These are phyloP conservation scores for Colletotrichum sojae DNA, from an alignment of 2,329 filamentous ascomycete species.

Conservation along the genomic window DNA sequence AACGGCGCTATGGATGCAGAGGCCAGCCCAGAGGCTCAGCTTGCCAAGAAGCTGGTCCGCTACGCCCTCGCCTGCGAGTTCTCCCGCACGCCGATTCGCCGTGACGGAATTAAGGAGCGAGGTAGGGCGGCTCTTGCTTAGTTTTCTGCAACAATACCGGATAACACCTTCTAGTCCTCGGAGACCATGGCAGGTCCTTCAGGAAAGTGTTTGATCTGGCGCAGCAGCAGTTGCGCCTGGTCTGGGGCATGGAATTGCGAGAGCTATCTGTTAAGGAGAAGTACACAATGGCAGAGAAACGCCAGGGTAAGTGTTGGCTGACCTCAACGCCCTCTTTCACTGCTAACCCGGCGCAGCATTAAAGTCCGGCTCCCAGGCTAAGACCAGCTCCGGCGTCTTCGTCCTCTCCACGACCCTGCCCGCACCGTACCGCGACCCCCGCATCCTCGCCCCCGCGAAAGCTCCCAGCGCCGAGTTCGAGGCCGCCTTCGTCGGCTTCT, in stretches of 20 bases:
- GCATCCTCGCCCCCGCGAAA: conserved; percentile 77
- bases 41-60: conserved; percentile 77
- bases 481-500: conserved; percentile 85
- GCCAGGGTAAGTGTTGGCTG: conserved; percentile 71
- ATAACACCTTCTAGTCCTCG: conserved; percentile 70
- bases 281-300: conserved; percentile 81
- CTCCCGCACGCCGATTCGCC: conserved; percentile 70
- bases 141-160: not conserved
- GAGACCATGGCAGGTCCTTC: conserved; percentile 78
- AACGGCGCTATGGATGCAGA: conserved; percentile 53
- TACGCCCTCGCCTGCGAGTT: conserved; percentile 78
- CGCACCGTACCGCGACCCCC: conserved; percentile 72
- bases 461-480: conserved; percentile 78
- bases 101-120: conserved; percentile 75
- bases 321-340: not conserved
- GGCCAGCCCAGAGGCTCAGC: conserved; percentile 61
- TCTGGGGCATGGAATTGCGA: conserved; percentile 94
- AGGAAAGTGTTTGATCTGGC: conserved; percentile 82
- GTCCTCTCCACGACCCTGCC: conserved; percentile 84
- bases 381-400: conserved; percentile 77
- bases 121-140: conserved; percentile 56
- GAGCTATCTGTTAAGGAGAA: conserved; percentile 88
- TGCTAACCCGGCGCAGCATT: conserved; percentile 49
- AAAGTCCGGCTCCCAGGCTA: conserved; percentile 64
- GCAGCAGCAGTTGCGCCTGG: conserved; percentile 76